phyloP scores from a whole-genome alignment of 2,329 filamentous ascomycete species.

The Penicillium sp. region DNA sequence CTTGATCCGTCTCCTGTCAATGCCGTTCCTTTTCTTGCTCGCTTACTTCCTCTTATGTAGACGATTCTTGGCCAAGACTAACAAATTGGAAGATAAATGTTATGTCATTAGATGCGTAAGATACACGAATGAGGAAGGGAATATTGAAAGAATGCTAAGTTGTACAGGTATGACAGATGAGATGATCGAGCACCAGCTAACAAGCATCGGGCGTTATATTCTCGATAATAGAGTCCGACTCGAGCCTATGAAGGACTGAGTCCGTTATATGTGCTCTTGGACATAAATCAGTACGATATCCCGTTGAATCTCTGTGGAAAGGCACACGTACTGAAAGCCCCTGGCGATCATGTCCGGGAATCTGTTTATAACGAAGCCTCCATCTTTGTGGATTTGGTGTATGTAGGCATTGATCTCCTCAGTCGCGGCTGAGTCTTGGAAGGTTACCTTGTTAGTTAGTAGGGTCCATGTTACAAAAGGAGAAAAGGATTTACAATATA shows the following conservation, averaged over 20 bases:
- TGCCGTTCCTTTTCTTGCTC: background rate
- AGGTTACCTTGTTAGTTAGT: slow-evolving; percentile 3
- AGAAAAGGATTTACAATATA: background rate
- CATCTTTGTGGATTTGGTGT: background rate
- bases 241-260: background rate
- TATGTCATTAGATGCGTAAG: background rate
- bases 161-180: background rate
- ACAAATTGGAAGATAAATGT: background rate
- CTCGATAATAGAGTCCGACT: background rate
- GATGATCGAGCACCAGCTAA: too few relatives aligned
- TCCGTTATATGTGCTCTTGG: background rate
- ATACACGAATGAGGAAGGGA: background rate
- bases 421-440: slow-evolving; percentile 1
- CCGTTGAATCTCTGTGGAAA: too few relatives aligned
- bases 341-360: slow-evolving; percentile 4
- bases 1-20: background rate
- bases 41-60: background rate
- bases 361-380: background rate
- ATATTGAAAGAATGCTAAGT: background rate
- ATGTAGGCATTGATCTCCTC: slow-evolving; percentile 4
- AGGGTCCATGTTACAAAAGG: background rate
- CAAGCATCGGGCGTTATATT: background rate
- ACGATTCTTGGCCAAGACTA: background rate
- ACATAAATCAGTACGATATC: background rate
- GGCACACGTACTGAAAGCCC: background rate